Base-by-base conservation (phyloP, 768 basidiomycete species). In the Leccinellum albellum region DNA sequence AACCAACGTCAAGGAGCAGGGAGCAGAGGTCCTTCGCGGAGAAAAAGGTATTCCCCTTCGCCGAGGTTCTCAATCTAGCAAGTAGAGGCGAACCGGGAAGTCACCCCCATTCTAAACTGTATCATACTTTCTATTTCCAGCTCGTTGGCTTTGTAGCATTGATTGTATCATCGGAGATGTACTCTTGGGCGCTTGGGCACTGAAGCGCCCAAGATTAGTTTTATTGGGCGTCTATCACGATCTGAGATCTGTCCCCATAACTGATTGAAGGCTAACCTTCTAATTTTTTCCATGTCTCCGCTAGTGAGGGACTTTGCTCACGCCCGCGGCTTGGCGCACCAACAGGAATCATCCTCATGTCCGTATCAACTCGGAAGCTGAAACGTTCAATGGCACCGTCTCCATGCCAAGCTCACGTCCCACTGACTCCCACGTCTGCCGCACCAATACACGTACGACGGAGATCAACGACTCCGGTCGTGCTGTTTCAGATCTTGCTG, bases 11-110 rank as follows among this genome's bases (percentile, higher is more conserved):
- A 84, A 83, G 63, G 77, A 82, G 51, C 77, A 84, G 44, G 84
- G 83, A 0, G 70, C 79, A 59, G 70, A 76, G 51, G 82, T 86
- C 24, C 74, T 85, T 28, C 75, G 78, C 24, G 85, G 85, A 20
- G 71, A 78, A 57, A 75, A 72, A 6, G 64, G 74, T 3, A 69
- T 76, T 47, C 73, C 74, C 6, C 59, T 46, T 45, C 64, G 68
- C 35, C 57, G 62, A 54, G 60, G 57, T 21, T 73, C 72, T 6
- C 53, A 57, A 29, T 64, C 62, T 5, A 55, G 49, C 62, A 69
- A 69, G 46, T 50, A 66, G 56, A 26, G 28, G 3, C 13, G 48
- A 60, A 21, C 46, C 33, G 3, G 32, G 23, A 4, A 4, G 17
- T 23, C 7, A n/a, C 21, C 15, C 15, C 15, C 15, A 32, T 35